Evolutionary conservation across 257 asterid genomes (phyloP), one percentile per base, ranked within the genome.

Genomic region (Linderniella brevidens): DNA sequence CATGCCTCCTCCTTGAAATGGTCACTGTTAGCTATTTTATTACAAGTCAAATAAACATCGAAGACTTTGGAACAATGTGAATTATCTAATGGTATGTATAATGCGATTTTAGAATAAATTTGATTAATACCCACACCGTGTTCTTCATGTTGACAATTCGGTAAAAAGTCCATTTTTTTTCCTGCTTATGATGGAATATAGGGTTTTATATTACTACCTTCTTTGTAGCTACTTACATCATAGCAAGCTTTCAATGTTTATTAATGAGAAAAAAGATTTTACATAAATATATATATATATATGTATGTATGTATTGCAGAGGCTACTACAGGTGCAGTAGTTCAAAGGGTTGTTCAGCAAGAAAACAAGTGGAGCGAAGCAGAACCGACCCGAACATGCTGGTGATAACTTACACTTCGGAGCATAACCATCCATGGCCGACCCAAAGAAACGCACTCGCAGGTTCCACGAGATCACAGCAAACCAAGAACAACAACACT

Each of bases 361-460:
- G 98, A 61, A 88, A 88, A 48, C 98, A 88, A 76, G 98, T 88
- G 3, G 98, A 88, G 44, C 67, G 98, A 44, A 88, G 95, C 87
- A 71, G 96, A 48, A 76, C 85, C 35, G 94, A 88, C 62, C 98
- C 98, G 17, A 88, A 77, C 16, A 84, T 84, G 95, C 65, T 88
- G 50, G 87, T 88, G 1, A 78, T 88, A 58, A 88, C 98, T 45
- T 84, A 88, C 75, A 80, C 98, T 17, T 76, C 92, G 35, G 95
- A 84, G 73, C 98, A 88, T 35, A 88, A 88, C 58, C 98, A 88
- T 45, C 94, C 96, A 0, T 84, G 96, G 98, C 98, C 98, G 1
- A 85, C 94, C 0, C 96, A 88, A 37, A 49, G 95, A 58, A 88
- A 88, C 56, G 94, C 95, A 48, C 86, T 88, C 0, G 93, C 95